Evolutionary conservation across 139 green algal species (phyloP), one percentile per base, ranked within the genome.

Genomic region (Ettlia oleoabundans): DNA sequence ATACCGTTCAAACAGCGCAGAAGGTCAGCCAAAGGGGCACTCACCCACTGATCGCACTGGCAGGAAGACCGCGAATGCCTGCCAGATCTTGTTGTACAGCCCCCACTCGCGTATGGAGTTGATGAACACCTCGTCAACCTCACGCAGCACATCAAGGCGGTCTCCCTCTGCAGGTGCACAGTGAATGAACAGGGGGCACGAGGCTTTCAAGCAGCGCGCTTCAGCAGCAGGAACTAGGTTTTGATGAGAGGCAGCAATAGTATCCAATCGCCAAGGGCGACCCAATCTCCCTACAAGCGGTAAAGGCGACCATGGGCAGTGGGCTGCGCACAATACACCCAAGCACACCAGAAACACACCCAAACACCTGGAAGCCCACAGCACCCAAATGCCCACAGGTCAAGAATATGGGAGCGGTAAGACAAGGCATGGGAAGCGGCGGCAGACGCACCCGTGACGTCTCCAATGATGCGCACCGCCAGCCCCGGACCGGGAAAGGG

Each of bases 51-150:
- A 93, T 76, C 91, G 90, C 62, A 98, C 87, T 13, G 96, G 96
- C 73, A 99, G 88, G 91, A 99, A 99, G 26, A 99, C 97, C 5
- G 97, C 97, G 87, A 99, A 99, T 2, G 97, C 97, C 89, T 98
- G 95, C 97, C 97, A 99, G 88, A 99, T 99, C 82, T 98, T 86
- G 88, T 99, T 96, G 87, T 99, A 99, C 68, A 99, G 90, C 40
- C 96, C 96, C 64, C 88, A 93, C 82, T 98, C 97, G 28, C 80
- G 62, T 84, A 99, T 98, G 47, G 87, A 85, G 72, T 98, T 94
- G 83, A 99, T 95, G 86, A 94, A 99, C 62, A 99, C 95, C 91
- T 99, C 97, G 82, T 99, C 97, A 35, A 98, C 96, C 68, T 93
- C 78, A 3, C 89, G 82, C 68, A 89, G 81, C 64, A 76, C 80